Conservation (phyloP, 2,329 filamentous ascomycete species). For the Neophaeococcomyces mojaviensis region DNA sequence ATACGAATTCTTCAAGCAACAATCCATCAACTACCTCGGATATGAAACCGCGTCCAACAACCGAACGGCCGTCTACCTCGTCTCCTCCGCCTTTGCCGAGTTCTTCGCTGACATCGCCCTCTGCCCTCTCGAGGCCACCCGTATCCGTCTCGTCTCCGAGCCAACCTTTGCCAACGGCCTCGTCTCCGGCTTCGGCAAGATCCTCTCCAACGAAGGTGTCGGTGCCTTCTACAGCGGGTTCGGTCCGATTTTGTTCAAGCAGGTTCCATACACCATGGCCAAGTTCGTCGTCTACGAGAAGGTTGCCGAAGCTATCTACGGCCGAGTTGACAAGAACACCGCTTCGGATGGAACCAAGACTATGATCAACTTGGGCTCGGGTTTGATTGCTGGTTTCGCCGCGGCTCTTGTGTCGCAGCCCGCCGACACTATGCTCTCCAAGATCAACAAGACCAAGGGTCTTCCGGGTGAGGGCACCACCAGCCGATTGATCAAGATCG, state of each 20-base stretch:
- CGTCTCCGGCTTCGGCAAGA: slow-evolving; percentile 72
- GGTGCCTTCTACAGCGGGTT: slow-evolving; percentile 88
- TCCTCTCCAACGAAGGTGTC: slow-evolving; percentile 71
- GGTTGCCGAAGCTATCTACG: slow-evolving; percentile 68
- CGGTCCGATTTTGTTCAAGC: slow-evolving; percentile 79
- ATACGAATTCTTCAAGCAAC: slow-evolving; percentile 95
- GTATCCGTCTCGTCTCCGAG: slow-evolving; percentile 86
- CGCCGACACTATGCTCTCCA: slow-evolving; percentile 87
- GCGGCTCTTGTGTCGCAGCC: slow-evolving; percentile 82
- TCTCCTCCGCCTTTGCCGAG: slow-evolving; percentile 53
- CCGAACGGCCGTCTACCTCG: slow-evolving; percentile 74
- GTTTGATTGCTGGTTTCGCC: slow-evolving; percentile 79
- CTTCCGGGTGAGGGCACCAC: slow-evolving; percentile 76
- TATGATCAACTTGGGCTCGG: slow-evolving; percentile 73
- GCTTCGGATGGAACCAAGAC: slow-evolving; percentile 66
- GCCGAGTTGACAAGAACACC: slow-evolving; percentile 60
- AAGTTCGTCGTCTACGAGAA: slow-evolving; percentile 95
- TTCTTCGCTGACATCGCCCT: slow-evolving; percentile 62
- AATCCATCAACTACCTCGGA: slow-evolving; percentile 72
- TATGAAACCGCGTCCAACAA: slow-evolving; percentile 70
- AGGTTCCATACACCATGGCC: slow-evolving; percentile 89
- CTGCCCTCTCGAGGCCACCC: slow-evolving; percentile 85
- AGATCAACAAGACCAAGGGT: slow-evolving; percentile 94
- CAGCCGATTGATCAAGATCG: slow-evolving; percentile 78
- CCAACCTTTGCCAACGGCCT: slow-evolving; percentile 78